A percentile compares a stretch with the other conserved stretches of the same genome.
Conservation (phyloP, 164 flowering plant genomes). For the Buxus sempervirens region DNA sequence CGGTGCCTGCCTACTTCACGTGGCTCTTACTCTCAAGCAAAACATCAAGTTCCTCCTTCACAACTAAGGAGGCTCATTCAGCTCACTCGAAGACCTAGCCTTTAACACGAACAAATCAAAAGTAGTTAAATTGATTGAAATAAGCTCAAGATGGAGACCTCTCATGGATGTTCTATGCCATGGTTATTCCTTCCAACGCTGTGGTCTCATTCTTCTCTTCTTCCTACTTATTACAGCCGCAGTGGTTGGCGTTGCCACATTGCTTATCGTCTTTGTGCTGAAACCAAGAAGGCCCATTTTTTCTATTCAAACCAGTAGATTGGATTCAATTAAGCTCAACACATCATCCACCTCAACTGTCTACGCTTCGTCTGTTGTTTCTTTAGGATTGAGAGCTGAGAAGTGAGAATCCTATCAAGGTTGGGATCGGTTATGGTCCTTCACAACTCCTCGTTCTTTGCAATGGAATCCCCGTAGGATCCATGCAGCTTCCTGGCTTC, state of each 20-base stretch:
- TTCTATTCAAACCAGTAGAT: conserved; percentile 23
- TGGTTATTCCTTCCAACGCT: conserved; percentile 25
- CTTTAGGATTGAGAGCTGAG: conserved; percentile 20
- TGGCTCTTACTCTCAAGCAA: background rate
- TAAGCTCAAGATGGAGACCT: background rate
- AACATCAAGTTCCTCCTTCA: background rate
- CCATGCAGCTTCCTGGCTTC: conserved; percentile 34
- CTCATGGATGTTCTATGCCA: background rate
- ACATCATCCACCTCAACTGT: conserved; percentile 14
- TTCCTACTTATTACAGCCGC: conserved; percentile 17
- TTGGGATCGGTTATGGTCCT: conserved; percentile 34
- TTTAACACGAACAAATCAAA: background rate
- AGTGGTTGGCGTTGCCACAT: conserved; percentile 14
- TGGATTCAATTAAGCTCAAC: conserved; percentile 33
- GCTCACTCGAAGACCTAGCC: background rate
- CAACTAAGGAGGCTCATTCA: background rate
- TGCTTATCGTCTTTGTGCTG: conserved; percentile 29
- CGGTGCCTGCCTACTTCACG: too few relatives aligned
- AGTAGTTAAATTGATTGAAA: background rate
- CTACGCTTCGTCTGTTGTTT: conserved; percentile 31
- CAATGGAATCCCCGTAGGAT: conserved; percentile 33
- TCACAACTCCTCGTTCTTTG: conserved; percentile 26
- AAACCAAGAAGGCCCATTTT: conserved; percentile 46
- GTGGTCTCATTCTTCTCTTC: conserved; percentile 27
- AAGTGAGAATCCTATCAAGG: conserved; percentile 44